Evolutionary conservation across 1,139 yeast genomes (phyloP).

Genomic region (Scheffersomyces lignicola): DNA sequence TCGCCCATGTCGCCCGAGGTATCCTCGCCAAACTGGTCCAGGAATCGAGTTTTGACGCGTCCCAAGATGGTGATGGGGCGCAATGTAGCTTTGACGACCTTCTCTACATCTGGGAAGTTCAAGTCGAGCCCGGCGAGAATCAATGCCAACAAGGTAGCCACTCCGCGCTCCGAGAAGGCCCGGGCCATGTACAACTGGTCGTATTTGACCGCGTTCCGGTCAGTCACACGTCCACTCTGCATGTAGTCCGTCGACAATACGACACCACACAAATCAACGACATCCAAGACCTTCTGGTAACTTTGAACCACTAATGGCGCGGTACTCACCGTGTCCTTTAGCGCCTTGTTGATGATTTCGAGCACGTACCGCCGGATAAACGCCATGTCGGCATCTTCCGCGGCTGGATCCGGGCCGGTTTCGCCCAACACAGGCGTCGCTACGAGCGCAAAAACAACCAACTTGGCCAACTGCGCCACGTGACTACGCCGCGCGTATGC

Average conservation of each 20-base stretch:
- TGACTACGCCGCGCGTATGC: conserved; percentile 43
- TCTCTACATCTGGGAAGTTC: conserved; percentile 66
- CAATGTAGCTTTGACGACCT: conserved; percentile 56
- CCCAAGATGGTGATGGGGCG: conserved; percentile 66
- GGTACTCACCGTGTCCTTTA: conserved; percentile 48
- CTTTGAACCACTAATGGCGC: conserved; percentile 28
- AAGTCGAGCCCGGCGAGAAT: conserved; percentile 66
- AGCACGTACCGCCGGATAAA: conserved; percentile 73
- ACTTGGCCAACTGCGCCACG: conserved; percentile 51
- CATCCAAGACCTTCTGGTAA: conserved; percentile 56
- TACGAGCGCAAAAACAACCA: conserved; percentile 59
- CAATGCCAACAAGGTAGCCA: conserved; percentile 57
- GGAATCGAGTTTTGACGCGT: conserved; percentile 57
- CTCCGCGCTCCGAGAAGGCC: conserved; percentile 64
- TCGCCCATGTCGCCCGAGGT: conserved; percentile 47
- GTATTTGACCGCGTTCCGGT: conserved; percentile 47
- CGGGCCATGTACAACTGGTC: conserved; percentile 65
- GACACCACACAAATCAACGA: conserved; percentile 54
- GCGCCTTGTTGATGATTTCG: conserved; percentile 65
- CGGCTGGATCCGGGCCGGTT: conserved; percentile 46
- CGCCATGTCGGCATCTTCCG: conserved; percentile 66
- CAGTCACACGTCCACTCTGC: conserved; percentile 45
- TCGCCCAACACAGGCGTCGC: conserved; percentile 50
- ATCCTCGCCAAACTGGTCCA: conserved; percentile 55
- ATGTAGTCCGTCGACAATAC: conserved; percentile 43